Base-by-base conservation (phyloP, 306 rosid genomes). In the Dryas octopetala region DNA sequence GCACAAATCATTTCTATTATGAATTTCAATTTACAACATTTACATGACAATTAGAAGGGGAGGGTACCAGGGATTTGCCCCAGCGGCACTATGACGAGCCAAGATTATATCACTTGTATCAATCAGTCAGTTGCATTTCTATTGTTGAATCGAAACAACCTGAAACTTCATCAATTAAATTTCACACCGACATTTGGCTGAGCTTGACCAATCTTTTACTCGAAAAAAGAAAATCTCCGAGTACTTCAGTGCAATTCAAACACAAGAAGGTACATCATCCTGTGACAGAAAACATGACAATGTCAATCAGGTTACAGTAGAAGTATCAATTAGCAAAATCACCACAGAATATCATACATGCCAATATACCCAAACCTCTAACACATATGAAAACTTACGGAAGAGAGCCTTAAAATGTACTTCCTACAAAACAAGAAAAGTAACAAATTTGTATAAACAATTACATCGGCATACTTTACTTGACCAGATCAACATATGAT, bases 21-120 rank as follows among this genome's bases (percentile, higher is more conserved):
- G 81, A 83, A 83, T 85, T 83, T 80, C 79, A 83, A 91, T 93
- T 78, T 91, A 91, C 98, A 93, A 64, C 79, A 89, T 93, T 82
- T 91, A 93, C 98, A 93, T 26, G 80, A 38, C 78, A 80, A 82
- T 74, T 79, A 84, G 85, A 80, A 76, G 44, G 72, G 83, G 70
- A 76, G 68, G 70, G 74, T 50, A 83, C 61, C 76, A 86, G 85
- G 84, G 76, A 76, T 80, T 80, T 80, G 83, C 81, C 84, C 64
- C 71, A 70, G 82, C 81, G 77, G 83, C 81, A 74, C 75, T 76
- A 62, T 9, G 32, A 80, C 73, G 81, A 74, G 76, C 74, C 79
- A 84, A 79, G 72, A 84, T 74, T 83, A 78, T 41, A 76, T 83
- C 87, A 81, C 92, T 82, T 82, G 85, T 74, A 86, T 77, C 88